Base-by-base conservation (phyloP, 1,284 basidiomycete species). In the Cystobasidium pallidum region DNA sequence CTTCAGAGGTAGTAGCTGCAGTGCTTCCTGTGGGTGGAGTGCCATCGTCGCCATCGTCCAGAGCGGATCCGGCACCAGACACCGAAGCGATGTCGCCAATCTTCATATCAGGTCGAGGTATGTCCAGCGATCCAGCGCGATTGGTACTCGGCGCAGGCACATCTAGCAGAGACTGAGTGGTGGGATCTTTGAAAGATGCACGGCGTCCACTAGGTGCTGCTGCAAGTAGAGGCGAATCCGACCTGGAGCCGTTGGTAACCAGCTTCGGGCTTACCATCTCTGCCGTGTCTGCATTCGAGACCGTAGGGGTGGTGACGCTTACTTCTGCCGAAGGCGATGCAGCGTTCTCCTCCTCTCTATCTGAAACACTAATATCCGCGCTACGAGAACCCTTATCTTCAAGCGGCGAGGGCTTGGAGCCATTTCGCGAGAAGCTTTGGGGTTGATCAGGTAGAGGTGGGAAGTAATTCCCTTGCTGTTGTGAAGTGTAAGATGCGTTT, bases 21-120 rank as follows among this genome's bases (percentile, higher is more conserved):
- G 49, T 21, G 28, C 28, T 30, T 21, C 15, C 49, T 0, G 47
- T 51, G 3, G 34, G 43, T 30, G 68, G 61, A 24, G 36, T 26
- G 28, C 51, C 21, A n/a, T 41, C 36, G 3, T 57, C 49, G 32
- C 30, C 28, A 45, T 54, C 68, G 19, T 55, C 68, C 11, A 70
- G 41, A 47, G 67, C 67, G 11, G 67, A 70, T 28, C 28, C 67
- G 19, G 32, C 43, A 15, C 45, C 24, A 10, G 58, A 15, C 15
- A 21, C 26, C 13, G 45, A 36, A 11, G 54, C 41, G 41, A 57
- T 70, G 21, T 70, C 45, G 26, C 67, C 67, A 45, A 58, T n/a
- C 45, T 61, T 36, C 28, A 70, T 8, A 39, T 70, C 58, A 10
- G 67, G 67, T 61, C 67, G n/a, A 10, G 67, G 67, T 32, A 70